Evolutionary conservation across 306 rosid species (phyloP), one percentile per base, ranked within the genome.

Genomic region (Cucumis sativus): DNA sequence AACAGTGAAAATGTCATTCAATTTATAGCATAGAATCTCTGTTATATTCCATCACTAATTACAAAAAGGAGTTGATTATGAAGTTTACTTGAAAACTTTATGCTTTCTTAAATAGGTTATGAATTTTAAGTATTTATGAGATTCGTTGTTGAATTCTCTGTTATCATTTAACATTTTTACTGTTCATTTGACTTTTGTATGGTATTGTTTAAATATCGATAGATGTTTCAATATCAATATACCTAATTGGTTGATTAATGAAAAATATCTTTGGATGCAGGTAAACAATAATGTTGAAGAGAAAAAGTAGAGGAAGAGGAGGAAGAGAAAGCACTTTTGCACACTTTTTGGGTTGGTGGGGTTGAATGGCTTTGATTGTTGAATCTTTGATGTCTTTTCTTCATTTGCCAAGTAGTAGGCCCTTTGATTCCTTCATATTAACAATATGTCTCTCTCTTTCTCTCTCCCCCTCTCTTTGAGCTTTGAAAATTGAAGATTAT

Each of bases 351-450:
- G 43, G 60, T 51, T 72, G 60, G 61, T 72, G 60, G 61, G 76
- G 76, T 30, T 49, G 61, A 72, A 72, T 49, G 40, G 37, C 37
- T 41, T 72, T 49, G 15, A 51, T 49, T 51, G 59, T 28, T 72
- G 76, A 65, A 72, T 72, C 59, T 72, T 51, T 72, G 61, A 15
- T 45, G 61, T 72, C 41, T 72, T 72, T 72, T 72, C 76, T 72
- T 69, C 14, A 16, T 72, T 51, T 72, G 15, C 61, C 41, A 72
- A 72, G 43, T 72, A 51, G 61, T 72, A 51, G 61, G 45, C 25
- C 61, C 61, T 72, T 12, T 30, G 45, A 72, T 72, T 72, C 76
- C 76, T 35, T 20, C 57, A 8, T 18, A 49, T 71, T 71, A 7
- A 11, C 76, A 71, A 47, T 49, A 0, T 47, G 21, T 45, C 16